Percentiles rank a stretch among this genome's conserved stretches.
Evolutionary conservation across 1,139 yeast genomes (phyloP).

Genomic region (Candida sanyaensis): DNA sequence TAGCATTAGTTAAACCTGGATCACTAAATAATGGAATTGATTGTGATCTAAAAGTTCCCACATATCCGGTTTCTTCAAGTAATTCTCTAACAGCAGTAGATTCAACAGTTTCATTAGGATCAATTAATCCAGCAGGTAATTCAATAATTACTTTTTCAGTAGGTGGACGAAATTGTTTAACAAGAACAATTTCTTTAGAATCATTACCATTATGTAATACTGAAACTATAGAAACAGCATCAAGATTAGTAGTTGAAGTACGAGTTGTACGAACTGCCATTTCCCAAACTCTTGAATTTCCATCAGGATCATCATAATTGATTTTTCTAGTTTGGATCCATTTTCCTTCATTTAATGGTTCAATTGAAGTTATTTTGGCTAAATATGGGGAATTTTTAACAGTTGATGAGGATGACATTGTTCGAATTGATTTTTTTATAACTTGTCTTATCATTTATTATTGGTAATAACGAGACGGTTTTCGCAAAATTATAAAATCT

Average conservation of each 20-base stretch:
- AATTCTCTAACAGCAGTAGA: constrained; percentile 85
- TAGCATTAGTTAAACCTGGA: constrained; percentile 94
- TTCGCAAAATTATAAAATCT: too few species aligned
- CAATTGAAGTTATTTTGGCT: constrained; percentile 34
- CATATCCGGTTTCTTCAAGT: constrained; percentile 89
- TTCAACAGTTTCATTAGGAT: constrained; percentile 76
- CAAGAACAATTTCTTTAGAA: constrained; percentile 63
- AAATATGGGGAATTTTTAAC: constrained; percentile 36
- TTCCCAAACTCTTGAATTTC: constrained; percentile 78
- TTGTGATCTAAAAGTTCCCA: constrained; percentile 56
- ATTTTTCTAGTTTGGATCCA: constrained; percentile 58
- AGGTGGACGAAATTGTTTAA: constrained; percentile 93
- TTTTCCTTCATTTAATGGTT: constrained; percentile 34
- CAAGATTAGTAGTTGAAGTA: constrained; percentile 63
- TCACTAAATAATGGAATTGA: constrained; percentile 72
- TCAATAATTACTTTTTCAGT: constrained; percentile 85
- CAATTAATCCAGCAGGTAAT: constrained; percentile 93
- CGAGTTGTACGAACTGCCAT: constrained; percentile 85
- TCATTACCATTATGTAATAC: constrained; percentile 51
- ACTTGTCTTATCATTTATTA: constrained; percentile 4
- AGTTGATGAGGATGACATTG: constrained; percentile 6
- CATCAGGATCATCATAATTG: constrained; percentile 69
- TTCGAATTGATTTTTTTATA: not conserved
- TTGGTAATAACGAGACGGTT: too few species aligned
- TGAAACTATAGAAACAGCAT: constrained; percentile 89